Percentiles rank a stretch among this genome's conserved stretches.
phyloP scores from a whole-genome alignment of 768 basidiomycete genomes.

The Rhodocollybia butyracea region DNA sequence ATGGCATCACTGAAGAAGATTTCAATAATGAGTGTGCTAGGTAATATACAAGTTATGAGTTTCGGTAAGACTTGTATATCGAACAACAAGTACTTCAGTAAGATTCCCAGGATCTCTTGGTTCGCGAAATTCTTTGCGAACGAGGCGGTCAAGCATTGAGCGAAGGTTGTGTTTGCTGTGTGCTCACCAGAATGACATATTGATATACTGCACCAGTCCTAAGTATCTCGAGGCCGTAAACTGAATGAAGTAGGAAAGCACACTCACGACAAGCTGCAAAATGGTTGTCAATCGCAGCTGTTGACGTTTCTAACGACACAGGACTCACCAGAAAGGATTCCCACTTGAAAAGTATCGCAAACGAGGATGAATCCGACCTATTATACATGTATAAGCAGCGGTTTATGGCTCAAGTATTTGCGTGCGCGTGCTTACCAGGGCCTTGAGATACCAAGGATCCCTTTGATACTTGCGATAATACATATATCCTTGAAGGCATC shows the following conservation, averaged over 20 bases:
- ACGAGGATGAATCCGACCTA: constrained; percentile 12
- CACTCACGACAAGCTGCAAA: not conserved
- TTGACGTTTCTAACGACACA: not conserved
- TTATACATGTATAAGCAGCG: not conserved
- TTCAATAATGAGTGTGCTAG: constrained; percentile 15
- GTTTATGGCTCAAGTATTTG: not conserved
- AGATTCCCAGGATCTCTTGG: not conserved
- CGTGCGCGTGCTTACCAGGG: not conserved
- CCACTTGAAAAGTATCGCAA: constrained; percentile 13
- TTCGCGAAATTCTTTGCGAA: constrained; percentile 9
- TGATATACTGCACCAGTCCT: constrained; percentile 2
- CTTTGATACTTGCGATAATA: constrained; percentile 2
- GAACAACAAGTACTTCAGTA: constrained; percentile 6
- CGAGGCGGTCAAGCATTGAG: not conserved
- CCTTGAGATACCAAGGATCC: constrained; percentile 1
- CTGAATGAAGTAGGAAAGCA: too few species aligned
- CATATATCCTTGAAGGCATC: constrained; percentile 6
- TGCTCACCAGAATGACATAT: not conserved
- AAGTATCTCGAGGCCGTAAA: too few species aligned
- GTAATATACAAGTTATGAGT: not conserved
- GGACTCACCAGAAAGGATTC: constrained; percentile 10
- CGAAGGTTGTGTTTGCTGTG: not conserved
- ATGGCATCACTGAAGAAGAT: constrained; percentile 14
- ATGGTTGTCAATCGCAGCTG: not conserved
- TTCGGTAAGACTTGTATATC: too few species aligned